Evolutionary conservation across 2,329 filamentous ascomycete species (phyloP), one percentile per base, ranked within the genome.

Genomic region (Sporothrix pallida): DNA sequence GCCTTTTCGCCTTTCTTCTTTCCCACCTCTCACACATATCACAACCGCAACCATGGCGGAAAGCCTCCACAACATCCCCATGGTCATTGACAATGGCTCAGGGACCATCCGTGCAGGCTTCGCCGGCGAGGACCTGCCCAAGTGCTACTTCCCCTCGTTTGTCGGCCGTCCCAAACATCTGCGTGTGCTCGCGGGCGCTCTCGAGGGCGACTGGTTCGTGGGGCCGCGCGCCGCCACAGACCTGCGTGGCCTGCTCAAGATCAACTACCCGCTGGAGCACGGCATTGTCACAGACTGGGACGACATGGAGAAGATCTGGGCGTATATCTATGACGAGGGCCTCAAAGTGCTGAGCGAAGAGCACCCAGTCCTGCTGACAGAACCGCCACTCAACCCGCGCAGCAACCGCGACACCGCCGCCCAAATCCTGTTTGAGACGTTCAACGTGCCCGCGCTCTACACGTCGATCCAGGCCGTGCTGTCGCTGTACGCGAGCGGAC

Each of bases 291-390:
- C 96, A 78, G 94, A 99, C 83, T 99, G 96, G 96, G 96, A 98
- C 81, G 96, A 99, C 81, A 99, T 99, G 96, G 96, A 99, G 86
- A 91, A 94, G 85, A 99, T 99, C 84, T 99, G 96, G 96, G 93
- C 97, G 79, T 96, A 97, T 80, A 94, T 99, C 71, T 99, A 98
- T 82, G 93, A 93, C 74, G 95, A 98, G 80, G 96, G 97, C 76
- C 83, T 99, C 79, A 98, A 98, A 86, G 97, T 95, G 69, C 87
- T 98, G 81, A 98, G 95, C 83, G 96, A 99, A 87, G 96, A 99
- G 91, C 96, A 99, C 83, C 96, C 96, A 62, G 95, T 99, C 75
- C 90, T 99, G 71, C 88, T 99, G 79, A 99, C 96, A 75, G 96
- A 99, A 83, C 94, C 96, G 69, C 96, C 96, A 56, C 87, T 99